Evolutionary conservation across 495 filamentous ascomycete species (phyloP), one percentile per base, ranked within the genome.

Genomic region (Penicillium cosmopolitanum): DNA sequence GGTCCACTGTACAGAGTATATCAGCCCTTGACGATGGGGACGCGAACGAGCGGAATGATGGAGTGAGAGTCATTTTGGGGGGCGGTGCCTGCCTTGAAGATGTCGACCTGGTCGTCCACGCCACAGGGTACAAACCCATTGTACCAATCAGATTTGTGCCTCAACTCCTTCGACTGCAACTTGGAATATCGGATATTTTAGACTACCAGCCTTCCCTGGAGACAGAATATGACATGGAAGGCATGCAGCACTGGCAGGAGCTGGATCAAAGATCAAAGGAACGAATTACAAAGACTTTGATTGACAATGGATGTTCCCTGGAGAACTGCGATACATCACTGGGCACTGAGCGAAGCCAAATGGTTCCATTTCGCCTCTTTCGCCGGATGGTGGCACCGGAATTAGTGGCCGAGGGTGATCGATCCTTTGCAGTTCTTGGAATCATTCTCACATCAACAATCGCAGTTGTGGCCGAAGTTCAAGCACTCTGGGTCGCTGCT

Each of bases 401-500:
- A 18, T 31, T 75, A 9, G 62, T 70, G 9, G 84, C 87, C 3
- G 76, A 87, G 4, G 82, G 77, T 3, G 76, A 80, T 34, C 82
- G 85, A 5, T 85, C 87, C 23, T 83, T 89, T 52, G 87, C 83
- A 6, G 85, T 87, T 54, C 67, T 81, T 2, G 89, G 88, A 3
- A 71, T 80, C 7, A 58, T 89, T 5, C 72, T 81, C 35, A 82
- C 80, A 53, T 83, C 88, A 34, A 77, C 79, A 10, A 83, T 84
- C 36, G 69, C 80, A 6, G 71, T 84, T 3, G 77, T 84, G 4
- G 83, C 87, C 0, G 85, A 91, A 57, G 70, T 82, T 3, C 87
- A 91, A 59, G 85, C 84, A 5, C 74, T 92, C 7, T 93, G 88
- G 89, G 81, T 87, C 15, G 77, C 76, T 38, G 85, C 85, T 0